These are phyloP conservation scores for Penicillium bialowiezense DNA, from an alignment of 495 filamentous ascomycete genomes.

Conservation along the genomic window DNA sequence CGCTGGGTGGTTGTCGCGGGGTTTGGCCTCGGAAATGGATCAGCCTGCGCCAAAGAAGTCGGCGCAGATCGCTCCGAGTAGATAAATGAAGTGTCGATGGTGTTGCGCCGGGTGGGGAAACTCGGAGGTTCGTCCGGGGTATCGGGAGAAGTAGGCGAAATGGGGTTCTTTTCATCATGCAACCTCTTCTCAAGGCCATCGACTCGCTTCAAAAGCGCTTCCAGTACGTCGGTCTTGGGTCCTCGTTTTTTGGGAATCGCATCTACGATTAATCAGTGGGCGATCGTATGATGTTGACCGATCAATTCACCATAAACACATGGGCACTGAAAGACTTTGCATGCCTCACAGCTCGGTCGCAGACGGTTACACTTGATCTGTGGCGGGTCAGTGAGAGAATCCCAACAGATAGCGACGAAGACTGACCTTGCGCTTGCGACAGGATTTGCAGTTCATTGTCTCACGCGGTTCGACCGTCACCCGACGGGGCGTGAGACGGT, in stretches of 20 bases:
- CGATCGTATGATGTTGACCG: conserved; percentile 1
- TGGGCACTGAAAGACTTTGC: conserved; percentile 82
- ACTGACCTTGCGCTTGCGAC: conserved; percentile 78
- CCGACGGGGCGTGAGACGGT: conserved; percentile 71
- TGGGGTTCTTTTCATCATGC: conserved; percentile 61
- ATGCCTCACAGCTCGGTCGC: conserved; percentile 80
- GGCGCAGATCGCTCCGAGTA: conserved; percentile 9
- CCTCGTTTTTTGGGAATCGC: conserved; percentile 85
- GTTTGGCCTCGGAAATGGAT: conserved; percentile 14
- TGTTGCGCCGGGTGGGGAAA: conserved; percentile 18
- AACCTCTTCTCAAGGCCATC: conserved; percentile 78
- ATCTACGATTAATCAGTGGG: conserved; percentile 50
- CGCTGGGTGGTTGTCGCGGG: conserved; percentile 10
- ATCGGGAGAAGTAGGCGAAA: conserved; percentile 43
- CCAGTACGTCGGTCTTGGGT: conserved; percentile 83
- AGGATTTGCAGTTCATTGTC: conserved; percentile 93
- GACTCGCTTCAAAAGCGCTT: conserved; percentile 77
- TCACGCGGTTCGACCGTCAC: conserved; percentile 74
- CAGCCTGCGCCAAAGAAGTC: conserved; percentile 6
- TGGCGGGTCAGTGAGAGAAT: background rate
- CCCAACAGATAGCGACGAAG: no score
- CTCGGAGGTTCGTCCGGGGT: conserved; percentile 13
- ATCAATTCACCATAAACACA: conserved; percentile 73
- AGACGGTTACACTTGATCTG: conserved; percentile 89
- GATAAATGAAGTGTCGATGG: conserved; percentile 20